Evolutionary conservation across 2,329 filamentous ascomycete genomes (phyloP).

Genomic region (Drechslerella dactyloides): DNA sequence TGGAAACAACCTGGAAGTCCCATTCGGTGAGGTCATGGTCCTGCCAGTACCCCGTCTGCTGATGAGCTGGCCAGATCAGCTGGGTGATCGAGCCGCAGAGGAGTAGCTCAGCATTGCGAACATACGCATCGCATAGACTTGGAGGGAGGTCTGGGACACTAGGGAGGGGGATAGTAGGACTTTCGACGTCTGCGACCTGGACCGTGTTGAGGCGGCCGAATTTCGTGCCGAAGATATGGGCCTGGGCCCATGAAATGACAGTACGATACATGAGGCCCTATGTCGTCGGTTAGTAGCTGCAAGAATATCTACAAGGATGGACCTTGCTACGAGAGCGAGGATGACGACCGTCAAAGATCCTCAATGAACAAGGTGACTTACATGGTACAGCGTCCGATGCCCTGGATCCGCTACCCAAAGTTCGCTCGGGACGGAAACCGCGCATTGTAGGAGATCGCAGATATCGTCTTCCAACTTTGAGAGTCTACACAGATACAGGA

Average conservation of each 20-base stretch:
- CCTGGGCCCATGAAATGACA: conserved; percentile 1
- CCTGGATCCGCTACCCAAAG: neutral
- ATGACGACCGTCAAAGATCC: too few species aligned
- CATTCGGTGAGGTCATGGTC: conserved; percentile 1
- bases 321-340: too few species aligned
- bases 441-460: neutral
- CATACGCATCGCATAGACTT: neutral
- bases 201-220: neutral
- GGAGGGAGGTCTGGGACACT: neutral
- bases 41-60: conserved; percentile 1
- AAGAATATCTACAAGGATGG: too few species aligned
- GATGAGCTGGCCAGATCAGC: conserved; percentile 17
- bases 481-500: neutral
- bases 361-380: neutral
- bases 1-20: conserved; percentile 10
- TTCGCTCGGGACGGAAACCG: neutral
- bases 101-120: neutral
- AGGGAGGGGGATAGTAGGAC: neutral
- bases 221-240: conserved; percentile 6
- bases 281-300: neutral
- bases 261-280: conserved; percentile 1
- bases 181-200: neutral
- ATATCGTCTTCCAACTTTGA: neutral
- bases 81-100: neutral
- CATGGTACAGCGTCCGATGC: neutral